Percentiles rank a stretch among this genome's conserved stretches.
Conservation (phyloP, 352 stramenopile species). For the Globisporangium uncinulatum region DNA sequence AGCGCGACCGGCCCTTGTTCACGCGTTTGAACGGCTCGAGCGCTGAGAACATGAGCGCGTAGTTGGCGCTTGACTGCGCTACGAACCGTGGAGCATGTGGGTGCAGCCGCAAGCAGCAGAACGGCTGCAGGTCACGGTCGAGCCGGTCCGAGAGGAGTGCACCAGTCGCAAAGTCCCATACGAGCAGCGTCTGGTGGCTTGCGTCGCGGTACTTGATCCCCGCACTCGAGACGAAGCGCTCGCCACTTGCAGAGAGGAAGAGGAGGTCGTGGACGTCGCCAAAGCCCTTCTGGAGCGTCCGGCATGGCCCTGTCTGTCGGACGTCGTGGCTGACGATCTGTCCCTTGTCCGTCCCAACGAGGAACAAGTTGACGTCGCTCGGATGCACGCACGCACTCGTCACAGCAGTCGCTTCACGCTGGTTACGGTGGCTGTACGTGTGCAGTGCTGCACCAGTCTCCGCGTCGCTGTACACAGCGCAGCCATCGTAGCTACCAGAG, state of each 20-base stretch:
- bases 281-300: conserved; percentile 23
- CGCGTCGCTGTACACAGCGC: conserved; percentile 21
- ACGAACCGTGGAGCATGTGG: conserved; percentile 31
- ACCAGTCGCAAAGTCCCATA: conserved; percentile 50
- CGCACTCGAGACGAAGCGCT: conserved; percentile 48
- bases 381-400: conserved; percentile 28
- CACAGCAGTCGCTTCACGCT: conserved; percentile 5
- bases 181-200: conserved; percentile 57
- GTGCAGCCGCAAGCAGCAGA: conserved; percentile 40
- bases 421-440: neutral
- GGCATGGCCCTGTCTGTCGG: conserved; percentile 8
- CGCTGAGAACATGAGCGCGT: conserved; percentile 36
- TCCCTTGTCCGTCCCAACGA: conserved; percentile 27
- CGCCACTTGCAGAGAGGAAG: conserved; percentile 24
- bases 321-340: conserved; percentile 34
- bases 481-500: conserved; percentile 40
- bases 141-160: conserved; percentile 44
- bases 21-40: conserved; percentile 40
- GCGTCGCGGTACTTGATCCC: conserved; percentile 28
- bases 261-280: conserved; percentile 52
- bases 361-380: conserved; percentile 20
- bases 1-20: conserved; percentile 18
- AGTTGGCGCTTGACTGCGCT: conserved; percentile 38
- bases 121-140: conserved; percentile 36
- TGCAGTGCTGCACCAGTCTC: conserved; percentile 22